Conservation (phyloP, 2,329 filamentous ascomycete species). For the Alternaria triticimaculans region DNA sequence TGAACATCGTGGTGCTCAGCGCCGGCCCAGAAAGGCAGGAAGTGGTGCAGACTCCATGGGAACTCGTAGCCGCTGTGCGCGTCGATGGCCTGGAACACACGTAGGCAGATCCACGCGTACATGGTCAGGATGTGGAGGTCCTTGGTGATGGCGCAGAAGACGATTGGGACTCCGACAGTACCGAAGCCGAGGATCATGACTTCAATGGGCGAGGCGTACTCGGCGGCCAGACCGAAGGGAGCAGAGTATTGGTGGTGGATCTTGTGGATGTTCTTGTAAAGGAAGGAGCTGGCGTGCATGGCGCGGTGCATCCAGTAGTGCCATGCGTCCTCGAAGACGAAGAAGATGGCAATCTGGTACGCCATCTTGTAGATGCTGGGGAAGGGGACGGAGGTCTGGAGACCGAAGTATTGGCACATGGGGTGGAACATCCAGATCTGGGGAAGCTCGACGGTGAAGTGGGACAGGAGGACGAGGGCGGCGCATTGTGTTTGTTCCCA, state of each 20-base stretch:
- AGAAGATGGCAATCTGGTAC: conserved; percentile 91
- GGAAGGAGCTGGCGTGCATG: conserved; percentile 84
- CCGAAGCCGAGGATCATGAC: conserved; percentile 93
- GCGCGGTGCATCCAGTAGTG: conserved; percentile 96
- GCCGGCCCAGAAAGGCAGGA: conserved; percentile 97
- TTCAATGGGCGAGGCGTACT: conserved; percentile 97
- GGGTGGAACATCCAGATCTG: conserved; percentile 99
- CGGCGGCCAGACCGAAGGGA: conserved; percentile 92
- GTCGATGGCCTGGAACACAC: conserved; percentile 96
- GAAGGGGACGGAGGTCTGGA: conserved; percentile 88
- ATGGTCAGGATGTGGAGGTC: conserved; percentile 96
- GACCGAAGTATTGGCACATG: conserved; percentile 88
- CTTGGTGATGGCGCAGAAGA: conserved; percentile 82
- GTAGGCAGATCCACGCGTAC: conserved; percentile 94
- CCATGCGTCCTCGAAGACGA: conserved; percentile 95
- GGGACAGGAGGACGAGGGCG: conserved; percentile 86
- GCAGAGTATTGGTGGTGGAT: conserved; percentile 99
- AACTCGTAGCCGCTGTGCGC: conserved; percentile 98
- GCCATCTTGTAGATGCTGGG: conserved; percentile 85
- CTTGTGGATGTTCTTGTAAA: conserved; percentile 98
- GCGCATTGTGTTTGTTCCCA: conserved; percentile 96
- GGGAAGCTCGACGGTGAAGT: conserved; percentile 97
- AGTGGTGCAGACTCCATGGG: conserved; percentile 93
- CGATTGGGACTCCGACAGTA: conserved; percentile 79
- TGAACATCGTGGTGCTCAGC: conserved; percentile 96